Percentiles rank a stretch among this genome's conserved stretches.
These are phyloP conservation scores for Medicago truncatula DNA, from an alignment of 306 rosid species.

Conservation along the genomic window MtrunA17r5.0-ANR NC_053044.1:55908001-55908500, in stretches of 20 bases:
- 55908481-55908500: neutral
- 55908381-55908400: slow-evolving; percentile 82
- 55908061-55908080: slow-evolving; percentile 31
- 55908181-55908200: slow-evolving; percentile 95
- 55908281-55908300: slow-evolving; percentile 1
- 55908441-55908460: neutral
- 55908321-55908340: slow-evolving; percentile 64
- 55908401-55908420: slow-evolving; percentile 43
- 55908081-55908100: neutral
- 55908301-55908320: neutral
- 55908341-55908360: slow-evolving; percentile 94
- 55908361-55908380: slow-evolving; percentile 95
- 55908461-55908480: neutral
- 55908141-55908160: slow-evolving; percentile 64
- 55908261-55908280: slow-evolving; percentile 32
- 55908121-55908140: slow-evolving; percentile 27
- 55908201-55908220: slow-evolving; percentile 92
- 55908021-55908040: slow-evolving; percentile 85
- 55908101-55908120: slow-evolving; percentile 25
- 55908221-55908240: slow-evolving; percentile 37
- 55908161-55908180: slow-evolving; percentile 97
- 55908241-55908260: slow-evolving; percentile 23
- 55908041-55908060: slow-evolving; percentile 22
- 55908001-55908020: slow-evolving; percentile 95
- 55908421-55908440: slow-evolving; percentile 18